Base-by-base conservation (phyloP, 2,329 filamentous ascomycete species). In the Colletotrichum chrysophilum region DNA sequence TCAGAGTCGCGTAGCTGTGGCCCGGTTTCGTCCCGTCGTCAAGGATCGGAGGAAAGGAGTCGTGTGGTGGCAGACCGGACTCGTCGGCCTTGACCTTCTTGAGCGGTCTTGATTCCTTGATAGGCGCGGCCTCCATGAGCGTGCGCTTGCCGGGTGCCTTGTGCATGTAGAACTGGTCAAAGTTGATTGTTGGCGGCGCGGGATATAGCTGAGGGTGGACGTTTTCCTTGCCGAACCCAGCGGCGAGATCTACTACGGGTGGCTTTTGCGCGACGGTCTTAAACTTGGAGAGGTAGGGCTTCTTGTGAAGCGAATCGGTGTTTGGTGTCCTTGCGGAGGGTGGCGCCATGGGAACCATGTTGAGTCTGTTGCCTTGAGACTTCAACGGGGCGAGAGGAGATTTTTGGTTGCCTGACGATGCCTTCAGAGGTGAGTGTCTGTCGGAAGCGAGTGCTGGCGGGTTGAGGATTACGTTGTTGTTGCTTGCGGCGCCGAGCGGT, bases 1-100 rank as follows among this genome's bases (percentile, higher is more conserved):
- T 98, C 79, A 99, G 90, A 79, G 94, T 94, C 24, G 97, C 96
- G 83, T 99, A 99, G 86, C 96, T 98, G 85, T 96, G 95, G 7
- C 93, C 91, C 7, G 97, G 97, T 84, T 99, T 98, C 71, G 89
- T 89, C 80, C 96, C 96, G 82, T 98, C 95, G 82, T 98, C 97
- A 74, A 93, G 88, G 36, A 98, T 92, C 7, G 88, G 84, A 7
- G 96, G 94, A 87, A 98, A 97, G n/a, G 95, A 93, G 77, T 94
- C 91, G 65, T 93, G 93, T 64, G 93, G 89, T 5, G 95, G 94
- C 6, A 96, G 86, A 71, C 81, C 76, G 79, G 84, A 77, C 48
- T 92, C 90, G 36, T 94, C 92, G 52, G 87, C 81, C 82, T 93
- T 95, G 62, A 87, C 84, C 85, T 94, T 95, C 87, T 97, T 98